Base-by-base conservation (phyloP, 208 protist genomes). In the Trypanosoma cruzi region DNA sequence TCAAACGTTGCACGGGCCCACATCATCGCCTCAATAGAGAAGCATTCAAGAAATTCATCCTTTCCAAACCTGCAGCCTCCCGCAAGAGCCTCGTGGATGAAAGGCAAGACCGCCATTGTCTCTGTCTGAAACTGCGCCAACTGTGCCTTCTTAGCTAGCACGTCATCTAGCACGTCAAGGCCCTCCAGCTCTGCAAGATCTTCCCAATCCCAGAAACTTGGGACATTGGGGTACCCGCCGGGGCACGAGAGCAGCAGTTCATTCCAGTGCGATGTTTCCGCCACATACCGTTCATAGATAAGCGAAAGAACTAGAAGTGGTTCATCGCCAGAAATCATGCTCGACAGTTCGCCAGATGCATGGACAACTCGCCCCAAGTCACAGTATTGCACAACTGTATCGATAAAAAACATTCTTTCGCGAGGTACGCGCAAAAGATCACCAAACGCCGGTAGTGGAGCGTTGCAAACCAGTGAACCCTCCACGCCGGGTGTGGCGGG, bases 1-100 rank as follows among this genome's bases (percentile, higher is more conserved):
- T 97, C 90, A 77, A 97, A 95, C 29, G 83, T 91, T 29, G 88
- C 88, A 42, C 89, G 80, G 1, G 89, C 93, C 86, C 89, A 97
- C 60, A 80, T 80, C 4, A 97, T 53, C 26, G 73, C 42, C 37
- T 88, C 87, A 56, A 74, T 57, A 2, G 64, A 66, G 65, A 96
- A 96, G 34, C 69, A 29, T 20, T 24, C 62, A 4, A 68, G 53
- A 44, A 73, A 72, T 6, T 69, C 62, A 11, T 65, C 75, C 14
- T 32, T 60, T 50, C 66, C 58, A 53, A 79, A 32, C 42, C 65
- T 66, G 26, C 55, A 54, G n/a, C 82, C 44, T 20, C 64, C 64
- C 1, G 37, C 65, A 36, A 80, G n/a, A 14, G 76, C 71, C 13
- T 64, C 68, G 56, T 81, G 65, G 20, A 92, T 61, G 1, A 84